These are phyloP conservation scores for Lepiota venenata DNA, from an alignment of 768 basidiomycete species.

Conservation along the genomic window DNA sequence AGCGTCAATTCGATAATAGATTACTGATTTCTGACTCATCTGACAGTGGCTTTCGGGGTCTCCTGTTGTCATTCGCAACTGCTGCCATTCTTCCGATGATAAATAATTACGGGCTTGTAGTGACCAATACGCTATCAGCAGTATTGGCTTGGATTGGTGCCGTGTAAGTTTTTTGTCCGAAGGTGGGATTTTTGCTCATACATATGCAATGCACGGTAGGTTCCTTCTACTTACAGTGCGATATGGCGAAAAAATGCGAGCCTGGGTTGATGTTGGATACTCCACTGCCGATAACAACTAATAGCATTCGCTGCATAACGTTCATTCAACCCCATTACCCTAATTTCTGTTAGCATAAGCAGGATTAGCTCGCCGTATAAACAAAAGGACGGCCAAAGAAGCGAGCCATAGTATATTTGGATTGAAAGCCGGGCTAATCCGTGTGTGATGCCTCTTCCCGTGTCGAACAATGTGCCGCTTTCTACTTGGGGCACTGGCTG, in stretches of 20 bases:
- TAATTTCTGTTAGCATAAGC: too few relatives aligned
- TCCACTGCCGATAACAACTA: conserved; percentile 38
- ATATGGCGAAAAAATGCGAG: conserved; percentile 58
- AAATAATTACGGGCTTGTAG: conserved; percentile 45
- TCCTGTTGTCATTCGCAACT: conserved; percentile 40
- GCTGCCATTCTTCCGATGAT: conserved; percentile 52
- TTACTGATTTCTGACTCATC: too few relatives aligned
- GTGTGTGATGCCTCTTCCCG: too few relatives aligned
- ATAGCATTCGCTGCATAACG: conserved; percentile 30
- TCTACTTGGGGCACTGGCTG: too few relatives aligned
- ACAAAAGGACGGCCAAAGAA: too few relatives aligned
- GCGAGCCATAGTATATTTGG: too few relatives aligned
- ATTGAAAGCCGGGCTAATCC: too few relatives aligned
- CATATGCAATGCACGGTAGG: conserved; percentile 25
- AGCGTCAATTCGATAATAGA: too few relatives aligned
- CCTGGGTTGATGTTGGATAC: conserved; percentile 54
- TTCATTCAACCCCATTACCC: conserved; percentile 10
- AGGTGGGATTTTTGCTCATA: too few relatives aligned
- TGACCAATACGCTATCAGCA: conserved; percentile 45
- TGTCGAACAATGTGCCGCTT: too few relatives aligned
- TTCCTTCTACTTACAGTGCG: conserved; percentile 50
- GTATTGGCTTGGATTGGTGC: conserved; percentile 46
- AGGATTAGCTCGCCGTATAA: too few relatives aligned
- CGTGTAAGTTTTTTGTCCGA: conserved; percentile 34
- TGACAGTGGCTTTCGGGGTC: conserved; percentile 42